Evolutionary conservation across 192 early-diverging fungal species (phyloP), one percentile per base, ranked within the genome.

Genomic region (Chytriomyces confervae): DNA sequence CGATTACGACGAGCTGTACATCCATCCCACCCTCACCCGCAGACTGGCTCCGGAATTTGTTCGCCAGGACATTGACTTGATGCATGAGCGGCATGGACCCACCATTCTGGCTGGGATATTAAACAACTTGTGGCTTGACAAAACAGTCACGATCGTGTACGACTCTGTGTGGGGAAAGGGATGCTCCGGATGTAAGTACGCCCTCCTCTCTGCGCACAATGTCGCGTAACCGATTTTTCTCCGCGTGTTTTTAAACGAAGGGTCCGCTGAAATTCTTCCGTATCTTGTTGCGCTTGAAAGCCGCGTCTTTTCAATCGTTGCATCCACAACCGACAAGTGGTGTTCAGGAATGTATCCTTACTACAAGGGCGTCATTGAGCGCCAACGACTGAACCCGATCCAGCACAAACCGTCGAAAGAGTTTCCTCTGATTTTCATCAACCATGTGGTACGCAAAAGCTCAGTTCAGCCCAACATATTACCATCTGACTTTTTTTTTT

Each of bases 1-100:
- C 47, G 66, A 68, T 48, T 68, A 68, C 46, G 66, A 68, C 47
- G 66, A 29, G 13, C 47, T 68, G 46, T 68, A 68, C 27, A 11
- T 68, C 13, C 36, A 1, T n/a, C 7, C 43, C 7, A 47, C 29
- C 18, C 18, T 13, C 7, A 48, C 27, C 7, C 10, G 27, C 13
- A 11, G 66, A 11, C 1, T 47, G 11, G 46, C 9, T 16, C 36
- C 24, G 1, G 66, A 36, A 24, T 68, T 68, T 48, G 18, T 13
- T 8, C 8, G 66, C 13, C 36, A 18, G 8, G 66, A 68, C 47
- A 47, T 48, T 36, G 66, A 68, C 13, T 47, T 48, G 44, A 23
- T 68, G 43, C 47, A 18, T 29, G 66, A 68, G 29, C 46, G 29
- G 16, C 66, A 68, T 24, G 27, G 8, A 45, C 36, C 10, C 10